Conservation (phyloP, 441 rosid species). For the Hura crepitans region DNA sequence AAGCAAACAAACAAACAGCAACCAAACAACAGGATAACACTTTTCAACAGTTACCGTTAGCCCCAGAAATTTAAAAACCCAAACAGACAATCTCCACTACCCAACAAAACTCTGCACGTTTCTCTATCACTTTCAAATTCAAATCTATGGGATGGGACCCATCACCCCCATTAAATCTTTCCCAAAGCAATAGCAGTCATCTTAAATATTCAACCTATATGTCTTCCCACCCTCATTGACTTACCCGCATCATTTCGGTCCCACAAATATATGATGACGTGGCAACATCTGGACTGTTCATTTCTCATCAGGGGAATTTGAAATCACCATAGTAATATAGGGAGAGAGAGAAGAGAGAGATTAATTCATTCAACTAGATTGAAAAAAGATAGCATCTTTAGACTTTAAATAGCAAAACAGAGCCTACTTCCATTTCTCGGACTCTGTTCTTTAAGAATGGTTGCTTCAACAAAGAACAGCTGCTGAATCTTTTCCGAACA, state of each 20-base stretch:
- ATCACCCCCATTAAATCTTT: neutral
- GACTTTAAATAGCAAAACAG: neutral
- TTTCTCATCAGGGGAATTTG: neutral
- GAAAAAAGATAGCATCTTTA: neutral
- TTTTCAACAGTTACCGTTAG: conserved; percentile 10
- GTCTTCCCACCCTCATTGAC: neutral
- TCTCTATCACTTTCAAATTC: conserved; percentile 13
- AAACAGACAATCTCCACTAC: no score
- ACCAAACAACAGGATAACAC: neutral
- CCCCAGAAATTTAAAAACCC: neutral
- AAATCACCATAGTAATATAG: neutral
- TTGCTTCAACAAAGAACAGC: neutral
- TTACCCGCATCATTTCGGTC: no score
- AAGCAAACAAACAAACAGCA: neutral
- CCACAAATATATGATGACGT: neutral
- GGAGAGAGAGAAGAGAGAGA: no score
- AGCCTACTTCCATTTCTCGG: neutral
- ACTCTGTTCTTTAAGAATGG: neutral
- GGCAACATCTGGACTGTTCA: neutral
- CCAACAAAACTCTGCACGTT: neutral
- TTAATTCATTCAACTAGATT: neutral
- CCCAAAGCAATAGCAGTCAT: neutral
- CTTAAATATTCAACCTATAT: neutral
- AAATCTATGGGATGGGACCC: conserved; percentile 9
- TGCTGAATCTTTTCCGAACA: neutral